Percentiles rank a stretch among this genome's conserved stretches.
Conservation (phyloP, 1,284 basidiomycete species). For the Microbotryomycetes sp. region DNA sequence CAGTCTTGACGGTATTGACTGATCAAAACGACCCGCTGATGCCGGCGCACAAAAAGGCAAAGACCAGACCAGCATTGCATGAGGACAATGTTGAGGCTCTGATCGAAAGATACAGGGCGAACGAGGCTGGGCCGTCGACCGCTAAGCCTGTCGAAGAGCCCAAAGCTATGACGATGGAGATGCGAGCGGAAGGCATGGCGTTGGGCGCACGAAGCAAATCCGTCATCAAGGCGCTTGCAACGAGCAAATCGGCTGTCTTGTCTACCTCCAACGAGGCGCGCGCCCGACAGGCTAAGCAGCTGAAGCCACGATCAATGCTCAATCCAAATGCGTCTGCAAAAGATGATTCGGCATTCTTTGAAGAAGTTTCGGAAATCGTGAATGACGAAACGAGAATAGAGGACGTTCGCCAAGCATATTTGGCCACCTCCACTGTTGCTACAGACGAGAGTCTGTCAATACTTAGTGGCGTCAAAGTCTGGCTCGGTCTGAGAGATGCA, state of each 20-base stretch:
- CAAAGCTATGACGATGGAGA: neutral
- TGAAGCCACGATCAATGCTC: neutral
- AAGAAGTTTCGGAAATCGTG: neutral
- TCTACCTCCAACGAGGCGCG: neutral
- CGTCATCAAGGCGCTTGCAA: slow-evolving; percentile 17
- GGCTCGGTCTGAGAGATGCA: no score
- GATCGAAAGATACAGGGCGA: neutral
- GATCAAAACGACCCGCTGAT: neutral
- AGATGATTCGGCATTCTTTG: slow-evolving; percentile 27
- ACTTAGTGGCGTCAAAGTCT: no score
- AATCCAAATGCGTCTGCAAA: neutral
- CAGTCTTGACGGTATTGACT: neutral
- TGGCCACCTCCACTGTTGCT: no score
- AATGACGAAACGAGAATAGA: neutral
- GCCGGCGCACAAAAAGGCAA: neutral
- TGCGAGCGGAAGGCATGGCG: neutral
- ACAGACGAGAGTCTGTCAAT: no score
- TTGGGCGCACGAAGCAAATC: neutral
- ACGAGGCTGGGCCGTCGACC: neutral
- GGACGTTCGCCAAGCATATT: no score
- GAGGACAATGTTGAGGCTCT: neutral
- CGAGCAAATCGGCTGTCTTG: neutral
- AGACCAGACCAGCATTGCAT: neutral
- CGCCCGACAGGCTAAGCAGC: neutral
- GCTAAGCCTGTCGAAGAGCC: neutral